These are phyloP conservation scores for Esteya vermicola DNA, from an alignment of 2,329 filamentous ascomycete species.

Conservation along the genomic window DNA sequence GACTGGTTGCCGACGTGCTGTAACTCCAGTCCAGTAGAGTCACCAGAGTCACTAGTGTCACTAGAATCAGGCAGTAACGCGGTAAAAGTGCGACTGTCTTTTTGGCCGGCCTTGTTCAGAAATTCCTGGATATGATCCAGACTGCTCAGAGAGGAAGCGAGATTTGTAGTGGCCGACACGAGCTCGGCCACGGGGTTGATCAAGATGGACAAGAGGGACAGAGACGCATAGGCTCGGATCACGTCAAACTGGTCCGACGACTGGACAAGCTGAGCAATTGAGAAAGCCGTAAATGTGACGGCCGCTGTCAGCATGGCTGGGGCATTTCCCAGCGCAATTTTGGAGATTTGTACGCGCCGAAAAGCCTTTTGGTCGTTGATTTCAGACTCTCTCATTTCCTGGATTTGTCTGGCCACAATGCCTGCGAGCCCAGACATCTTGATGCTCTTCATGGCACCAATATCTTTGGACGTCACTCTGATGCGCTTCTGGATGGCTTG, in stretches of 20 bases:
- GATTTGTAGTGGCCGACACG: not conserved
- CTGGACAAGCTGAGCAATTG: not conserved
- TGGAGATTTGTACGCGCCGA: slow-evolving; percentile 1
- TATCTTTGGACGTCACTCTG: slow-evolving; percentile 28
- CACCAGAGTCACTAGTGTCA: not conserved
- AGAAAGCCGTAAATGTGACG: not conserved
- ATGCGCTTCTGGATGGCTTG: slow-evolving; percentile 32
- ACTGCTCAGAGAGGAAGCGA: not conserved
- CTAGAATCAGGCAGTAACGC: not conserved
- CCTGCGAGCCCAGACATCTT: slow-evolving; percentile 32
- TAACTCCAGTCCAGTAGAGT: not conserved
- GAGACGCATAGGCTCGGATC: not conserved
- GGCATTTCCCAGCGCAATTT: not conserved
- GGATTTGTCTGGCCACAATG: slow-evolving; percentile 13
- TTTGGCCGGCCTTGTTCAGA: not conserved
- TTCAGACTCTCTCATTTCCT: not conserved
- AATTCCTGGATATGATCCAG: slow-evolving; percentile 1
- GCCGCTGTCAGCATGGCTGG: slow-evolving; percentile 1
- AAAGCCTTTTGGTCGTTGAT: not conserved
- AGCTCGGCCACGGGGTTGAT: slow-evolving; percentile 3
- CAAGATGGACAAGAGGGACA: slow-evolving; percentile 1
- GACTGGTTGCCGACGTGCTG: not conserved
- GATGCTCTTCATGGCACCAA: slow-evolving; percentile 36
- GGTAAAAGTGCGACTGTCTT: not conserved
- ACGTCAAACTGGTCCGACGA: not conserved